Percentiles rank a stretch among this genome's conserved stretches.
These are phyloP conservation scores for Tetrapyrgos nigripes DNA, from an alignment of 1,284 basidiomycete genomes.

Conservation along the genomic window DNA sequence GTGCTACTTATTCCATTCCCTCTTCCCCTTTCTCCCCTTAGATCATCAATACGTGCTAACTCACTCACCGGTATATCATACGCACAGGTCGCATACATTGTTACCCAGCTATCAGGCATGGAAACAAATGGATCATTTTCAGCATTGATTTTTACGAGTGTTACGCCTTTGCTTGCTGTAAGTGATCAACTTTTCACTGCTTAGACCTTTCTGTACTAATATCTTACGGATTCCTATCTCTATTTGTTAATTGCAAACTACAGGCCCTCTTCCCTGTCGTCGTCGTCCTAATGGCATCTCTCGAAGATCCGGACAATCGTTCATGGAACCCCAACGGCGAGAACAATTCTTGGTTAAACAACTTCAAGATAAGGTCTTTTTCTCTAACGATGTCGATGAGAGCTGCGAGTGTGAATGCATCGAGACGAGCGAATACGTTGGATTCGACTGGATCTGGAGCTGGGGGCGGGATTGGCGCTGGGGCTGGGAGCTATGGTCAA, in stretches of 20 bases:
- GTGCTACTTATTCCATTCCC: not conserved
- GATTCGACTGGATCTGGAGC: too few relatives aligned
- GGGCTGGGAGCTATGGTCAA: too few relatives aligned
- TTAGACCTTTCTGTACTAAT: not conserved
- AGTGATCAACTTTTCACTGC: not conserved
- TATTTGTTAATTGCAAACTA: not conserved
- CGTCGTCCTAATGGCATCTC: not conserved
- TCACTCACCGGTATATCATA: too few relatives aligned
- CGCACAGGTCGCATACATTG: not conserved
- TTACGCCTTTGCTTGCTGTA: not conserved
- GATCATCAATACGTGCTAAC: not conserved
- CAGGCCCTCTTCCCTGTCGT: not conserved
- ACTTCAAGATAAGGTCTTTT: too few relatives aligned
- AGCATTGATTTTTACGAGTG: not conserved
- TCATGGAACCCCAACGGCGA: too few relatives aligned
- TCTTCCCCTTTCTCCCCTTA: too few relatives aligned
- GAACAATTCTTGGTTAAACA: too few relatives aligned
- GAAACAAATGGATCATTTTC: not conserved
- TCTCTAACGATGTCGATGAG: too few relatives aligned
- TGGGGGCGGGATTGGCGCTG: too few relatives aligned
- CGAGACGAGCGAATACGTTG: too few relatives aligned
- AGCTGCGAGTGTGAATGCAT: too few relatives aligned
- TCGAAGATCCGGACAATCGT: not conserved
- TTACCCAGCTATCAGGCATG: not conserved
- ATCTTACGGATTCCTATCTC: not conserved